Conservation (phyloP, 352 stramenopile species). For the Blastocystis sp. region DNA sequence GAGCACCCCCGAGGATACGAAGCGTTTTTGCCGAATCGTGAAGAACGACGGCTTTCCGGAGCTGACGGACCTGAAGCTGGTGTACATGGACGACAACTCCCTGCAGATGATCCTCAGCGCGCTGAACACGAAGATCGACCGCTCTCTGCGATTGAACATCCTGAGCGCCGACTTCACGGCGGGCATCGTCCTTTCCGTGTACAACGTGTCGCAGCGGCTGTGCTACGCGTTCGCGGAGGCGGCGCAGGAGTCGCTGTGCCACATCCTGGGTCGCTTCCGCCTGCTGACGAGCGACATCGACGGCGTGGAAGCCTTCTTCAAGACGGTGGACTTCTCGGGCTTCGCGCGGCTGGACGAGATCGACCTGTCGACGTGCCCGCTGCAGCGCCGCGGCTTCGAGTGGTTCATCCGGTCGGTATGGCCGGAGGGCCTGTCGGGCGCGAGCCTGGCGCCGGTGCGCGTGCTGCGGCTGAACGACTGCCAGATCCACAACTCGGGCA, state of each 20-base stretch:
- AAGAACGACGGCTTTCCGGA: slow-evolving; percentile 67
- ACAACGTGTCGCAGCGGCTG: slow-evolving; percentile 38
- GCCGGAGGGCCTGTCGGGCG: slow-evolving; percentile 32
- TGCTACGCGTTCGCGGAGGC: slow-evolving; percentile 61
- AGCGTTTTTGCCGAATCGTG: slow-evolving; percentile 56
- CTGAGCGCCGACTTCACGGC: slow-evolving; percentile 11
- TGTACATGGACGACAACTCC: slow-evolving; percentile 54
- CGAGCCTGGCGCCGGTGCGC: slow-evolving; percentile 23
- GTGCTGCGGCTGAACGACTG: slow-evolving; percentile 9
- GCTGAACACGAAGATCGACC: slow-evolving; percentile 33
- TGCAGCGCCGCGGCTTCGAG: slow-evolving; percentile 39
- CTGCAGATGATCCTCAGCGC: slow-evolving; percentile 51
- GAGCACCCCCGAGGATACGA: slow-evolving; percentile 50
- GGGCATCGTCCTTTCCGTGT: slow-evolving; percentile 21
- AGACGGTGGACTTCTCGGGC: slow-evolving; percentile 46
- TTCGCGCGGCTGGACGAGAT: slow-evolving; percentile 53
- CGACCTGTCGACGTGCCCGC: slow-evolving; percentile 29
- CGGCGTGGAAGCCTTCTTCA: slow-evolving; percentile 65
- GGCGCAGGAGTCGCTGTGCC: slow-evolving; percentile 21
- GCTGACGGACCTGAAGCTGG: slow-evolving; percentile 56
- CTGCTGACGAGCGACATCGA: slow-evolving; percentile 47
- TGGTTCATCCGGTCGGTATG: slow-evolving; percentile 60
- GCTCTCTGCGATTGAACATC: slow-evolving; percentile 44
- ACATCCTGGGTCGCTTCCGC: slow-evolving; percentile 13
- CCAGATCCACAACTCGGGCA: slow-evolving; percentile 24